Evolutionary conservation across 768 basidiomycete genomes (phyloP).

Genomic region (Suillus decipiens): DNA sequence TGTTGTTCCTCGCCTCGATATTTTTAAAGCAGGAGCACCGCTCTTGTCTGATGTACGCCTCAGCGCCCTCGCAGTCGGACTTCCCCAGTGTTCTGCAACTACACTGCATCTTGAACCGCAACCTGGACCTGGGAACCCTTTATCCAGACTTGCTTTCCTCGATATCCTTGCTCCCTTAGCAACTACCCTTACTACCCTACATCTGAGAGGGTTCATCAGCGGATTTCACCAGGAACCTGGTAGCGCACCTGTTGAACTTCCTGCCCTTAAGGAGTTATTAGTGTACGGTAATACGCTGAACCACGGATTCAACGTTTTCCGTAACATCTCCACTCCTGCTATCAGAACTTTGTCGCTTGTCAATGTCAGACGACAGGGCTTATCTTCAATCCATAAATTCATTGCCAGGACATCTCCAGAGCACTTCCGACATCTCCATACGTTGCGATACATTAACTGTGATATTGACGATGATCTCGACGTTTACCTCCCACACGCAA

Average conservation of each 20-base stretch:
- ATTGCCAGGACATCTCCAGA: slow-evolving; percentile 37
- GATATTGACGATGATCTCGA: slow-evolving; percentile 37
- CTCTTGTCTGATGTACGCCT: slow-evolving; percentile 33
- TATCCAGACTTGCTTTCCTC: slow-evolving; percentile 29
- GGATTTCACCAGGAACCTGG: slow-evolving; percentile 35
- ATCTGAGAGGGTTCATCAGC: slow-evolving; percentile 35
- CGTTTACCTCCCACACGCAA: slow-evolving; percentile 33
- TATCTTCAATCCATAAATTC: slow-evolving; percentile 38
- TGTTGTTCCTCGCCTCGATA: slow-evolving; percentile 28
- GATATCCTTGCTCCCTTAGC: slow-evolving; percentile 31
- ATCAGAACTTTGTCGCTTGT: slow-evolving; percentile 27
- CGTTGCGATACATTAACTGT: slow-evolving; percentile 36
- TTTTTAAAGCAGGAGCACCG: slow-evolving; percentile 36
- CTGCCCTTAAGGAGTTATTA: slow-evolving; percentile 29
- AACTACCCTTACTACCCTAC: slow-evolving; percentile 31
- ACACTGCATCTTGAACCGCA: slow-evolving; percentile 38
- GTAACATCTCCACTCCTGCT: slow-evolving; percentile 34
- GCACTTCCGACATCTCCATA: slow-evolving; percentile 33
- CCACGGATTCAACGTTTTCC: slow-evolving; percentile 37
- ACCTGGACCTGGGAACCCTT: slow-evolving; percentile 30
- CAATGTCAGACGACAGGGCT: slow-evolving; percentile 28
- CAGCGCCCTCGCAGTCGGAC: slow-evolving; percentile 34
- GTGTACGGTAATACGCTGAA: slow-evolving; percentile 33
- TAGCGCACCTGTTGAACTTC: slow-evolving; percentile 33
- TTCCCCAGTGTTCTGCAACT: slow-evolving; percentile 28